These are phyloP conservation scores for Prunella vulgaris DNA, from an alignment of 257 asterid species.

Conservation along the genomic window DNA sequence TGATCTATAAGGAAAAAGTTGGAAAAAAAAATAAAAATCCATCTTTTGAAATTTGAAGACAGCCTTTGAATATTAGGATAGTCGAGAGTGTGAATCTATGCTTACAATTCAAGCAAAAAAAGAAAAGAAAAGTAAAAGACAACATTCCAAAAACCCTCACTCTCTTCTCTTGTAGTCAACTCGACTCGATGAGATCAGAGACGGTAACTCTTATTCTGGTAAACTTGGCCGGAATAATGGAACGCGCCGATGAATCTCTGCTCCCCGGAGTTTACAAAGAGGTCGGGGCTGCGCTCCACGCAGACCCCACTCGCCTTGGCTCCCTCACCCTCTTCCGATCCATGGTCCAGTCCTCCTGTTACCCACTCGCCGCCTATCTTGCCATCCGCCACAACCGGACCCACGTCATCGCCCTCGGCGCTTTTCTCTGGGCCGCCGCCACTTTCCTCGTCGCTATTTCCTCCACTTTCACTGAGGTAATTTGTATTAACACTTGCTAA, in stretches of 20 bases:
- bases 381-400: constrained; percentile 72
- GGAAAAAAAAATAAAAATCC: too few species aligned
- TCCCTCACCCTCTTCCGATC: constrained; percentile 70
- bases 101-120: too few species aligned
- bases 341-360: constrained; percentile 74
- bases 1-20: too few species aligned
- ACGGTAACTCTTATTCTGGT: constrained; percentile 57
- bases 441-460: constrained; percentile 62
- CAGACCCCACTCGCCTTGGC: constrained; percentile 85
- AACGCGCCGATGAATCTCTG: constrained; percentile 77
- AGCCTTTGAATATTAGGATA: too few species aligned
- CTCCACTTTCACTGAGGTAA: constrained; percentile 66
- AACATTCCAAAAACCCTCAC: not conserved
- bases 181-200: constrained; percentile 43
- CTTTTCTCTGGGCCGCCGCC: constrained; percentile 93
- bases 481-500: too few species aligned
- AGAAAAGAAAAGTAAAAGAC: not conserved
- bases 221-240: constrained; percentile 85
- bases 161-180: constrained; percentile 7
- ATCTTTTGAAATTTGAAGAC: too few species aligned
- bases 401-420: constrained; percentile 65
- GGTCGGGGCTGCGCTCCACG: constrained; percentile 75
- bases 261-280: constrained; percentile 87
- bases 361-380: constrained; percentile 83
- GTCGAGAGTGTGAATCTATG: too few species aligned